A percentile compares a stretch with the other conserved stretches of the same genome.
phyloP scores from a whole-genome alignment of 1,284 basidiomycete genomes.

The Sporisorium graminicola region DNA sequence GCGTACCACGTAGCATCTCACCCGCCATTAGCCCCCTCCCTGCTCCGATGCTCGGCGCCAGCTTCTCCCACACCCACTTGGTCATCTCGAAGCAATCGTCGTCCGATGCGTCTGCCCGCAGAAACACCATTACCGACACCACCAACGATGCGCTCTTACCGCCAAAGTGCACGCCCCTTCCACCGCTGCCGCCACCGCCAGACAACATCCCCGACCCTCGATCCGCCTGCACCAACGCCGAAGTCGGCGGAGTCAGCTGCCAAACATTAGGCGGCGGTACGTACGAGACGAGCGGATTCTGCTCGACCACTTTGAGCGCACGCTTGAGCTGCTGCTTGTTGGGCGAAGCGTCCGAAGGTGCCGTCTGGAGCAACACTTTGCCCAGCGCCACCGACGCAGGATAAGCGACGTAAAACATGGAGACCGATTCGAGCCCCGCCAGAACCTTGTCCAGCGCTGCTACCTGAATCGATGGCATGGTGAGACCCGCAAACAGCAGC shows the following conservation, averaged over 20 bases:
- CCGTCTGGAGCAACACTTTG: conserved; percentile 64
- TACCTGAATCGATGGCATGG: conserved; percentile 62
- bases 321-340: conserved; percentile 51
- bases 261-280: conserved; percentile 60
- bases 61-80: conserved; percentile 61
- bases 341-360: conserved; percentile 36
- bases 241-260: conserved; percentile 66
- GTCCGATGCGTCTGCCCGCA: conserved; percentile 52
- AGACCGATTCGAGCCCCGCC: conserved; percentile 63
- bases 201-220: conserved; percentile 44
- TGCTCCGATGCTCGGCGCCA: conserved; percentile 60
- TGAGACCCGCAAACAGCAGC: conserved; percentile 54
- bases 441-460: conserved; percentile 68
- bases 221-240: conserved; percentile 42
- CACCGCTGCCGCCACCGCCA: conserved; percentile 9
- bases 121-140: conserved; percentile 55
- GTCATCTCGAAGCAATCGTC: conserved; percentile 63
- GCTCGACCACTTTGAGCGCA: conserved; percentile 58
- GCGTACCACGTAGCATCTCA: conserved; percentile 58
- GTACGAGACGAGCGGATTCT: conserved; percentile 59
- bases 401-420: conserved; percentile 65
- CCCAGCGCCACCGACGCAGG: conserved; percentile 63
- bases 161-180: conserved; percentile 43
- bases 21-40: conserved; percentile 55
- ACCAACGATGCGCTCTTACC: conserved; percentile 62